Evolutionary conservation across 2,329 filamentous ascomycete species (phyloP).

Genomic region (Stachybotrys echinatus): DNA sequence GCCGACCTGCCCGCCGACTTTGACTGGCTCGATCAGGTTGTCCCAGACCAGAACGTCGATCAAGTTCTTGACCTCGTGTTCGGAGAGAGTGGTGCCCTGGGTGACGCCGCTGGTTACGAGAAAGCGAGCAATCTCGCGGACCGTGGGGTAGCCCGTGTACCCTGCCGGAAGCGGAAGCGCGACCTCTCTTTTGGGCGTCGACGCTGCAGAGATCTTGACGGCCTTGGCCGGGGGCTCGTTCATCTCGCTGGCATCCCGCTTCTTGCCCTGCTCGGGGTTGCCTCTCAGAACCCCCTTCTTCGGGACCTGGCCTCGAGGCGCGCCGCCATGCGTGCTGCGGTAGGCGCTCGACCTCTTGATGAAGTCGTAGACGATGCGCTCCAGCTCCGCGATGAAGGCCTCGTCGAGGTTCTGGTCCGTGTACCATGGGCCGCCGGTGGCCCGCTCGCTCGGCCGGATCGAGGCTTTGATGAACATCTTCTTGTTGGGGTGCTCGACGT

Average conservation of each 20-base stretch:
- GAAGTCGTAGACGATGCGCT: conserved; percentile 66
- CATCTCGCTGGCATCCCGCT: conserved; percentile 41
- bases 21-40: conserved; percentile 68
- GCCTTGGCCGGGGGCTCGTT: conserved; percentile 22
- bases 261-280: conserved; percentile 38
- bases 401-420: conserved; percentile 86
- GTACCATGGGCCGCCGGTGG: conserved; percentile 93
- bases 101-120: conserved; percentile 67
- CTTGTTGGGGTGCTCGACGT: conserved; percentile 82
- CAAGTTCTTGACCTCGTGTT: conserved; percentile 77
- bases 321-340: conserved; percentile 33
- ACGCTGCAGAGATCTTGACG: conserved; percentile 13
- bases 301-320: conserved; percentile 38
- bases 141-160: conserved; percentile 75
- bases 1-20: conserved; percentile 40
- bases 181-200: conserved; percentile 25
- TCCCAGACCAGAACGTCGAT: conserved; percentile 88
- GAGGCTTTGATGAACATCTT: conserved; percentile 95
- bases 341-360: conserved; percentile 70
- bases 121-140: conserved; percentile 69
- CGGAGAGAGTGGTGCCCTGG: conserved; percentile 63
- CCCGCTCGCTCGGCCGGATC: conserved; percentile 79
- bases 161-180: conserved; percentile 55
- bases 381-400: conserved; percentile 75
- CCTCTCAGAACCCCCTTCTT: conserved; percentile 53